Base-by-base conservation (phyloP, 139 green algal genomes). In the Raphidocelis subcapitata region DNA sequence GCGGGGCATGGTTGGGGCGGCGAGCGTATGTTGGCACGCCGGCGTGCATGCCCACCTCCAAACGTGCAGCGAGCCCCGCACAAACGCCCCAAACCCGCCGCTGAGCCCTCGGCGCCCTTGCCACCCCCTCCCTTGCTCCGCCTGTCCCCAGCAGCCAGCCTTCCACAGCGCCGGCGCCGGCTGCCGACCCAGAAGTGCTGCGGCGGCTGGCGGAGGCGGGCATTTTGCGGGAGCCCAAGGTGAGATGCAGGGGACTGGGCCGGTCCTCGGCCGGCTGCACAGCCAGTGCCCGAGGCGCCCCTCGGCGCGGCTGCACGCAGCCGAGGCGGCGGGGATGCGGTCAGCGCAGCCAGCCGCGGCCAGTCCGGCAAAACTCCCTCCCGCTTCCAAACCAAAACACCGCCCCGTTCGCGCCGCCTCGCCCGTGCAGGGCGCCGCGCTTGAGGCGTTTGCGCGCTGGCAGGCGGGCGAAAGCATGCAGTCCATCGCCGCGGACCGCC, bases 211-310 rank as follows among this genome's bases (percentile, higher is more conserved):
- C 35, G 62, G 28, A 46, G 37, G 23, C 41, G 70, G 29, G 66
- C 18, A 2, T 83, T 10, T 18, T 76, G 4, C 23, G 5, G 5
- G 66, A 79, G 61, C 71, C 77, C 29, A 83, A 79, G 37, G 55
- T 35, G 55, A 14, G 55, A 14, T 12, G 55, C n/a, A 15, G 55
- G 55, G 14, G 5, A 62, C 10, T 8, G 55, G 8, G 55, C n/a
- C 14, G 26, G 10, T 62, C 5, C 10, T 16, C 10, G 5, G 10
- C 5, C 16, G 10, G n/a, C 26, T 62, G 55, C 55, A 16, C 24
- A 28, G 55, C 55, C 55, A 16, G 10, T 29, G 24, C 24, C n/a
- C 10, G 5, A 28, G 55, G 5, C n/a, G 24, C 55, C 14, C 10
- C 24, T 62, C 16, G 55, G 10, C 10, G 55, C 26, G 10, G 55